Evolutionary conservation across 495 filamentous ascomycete species (phyloP).

Genomic region (Letharia columbiana): DNA sequence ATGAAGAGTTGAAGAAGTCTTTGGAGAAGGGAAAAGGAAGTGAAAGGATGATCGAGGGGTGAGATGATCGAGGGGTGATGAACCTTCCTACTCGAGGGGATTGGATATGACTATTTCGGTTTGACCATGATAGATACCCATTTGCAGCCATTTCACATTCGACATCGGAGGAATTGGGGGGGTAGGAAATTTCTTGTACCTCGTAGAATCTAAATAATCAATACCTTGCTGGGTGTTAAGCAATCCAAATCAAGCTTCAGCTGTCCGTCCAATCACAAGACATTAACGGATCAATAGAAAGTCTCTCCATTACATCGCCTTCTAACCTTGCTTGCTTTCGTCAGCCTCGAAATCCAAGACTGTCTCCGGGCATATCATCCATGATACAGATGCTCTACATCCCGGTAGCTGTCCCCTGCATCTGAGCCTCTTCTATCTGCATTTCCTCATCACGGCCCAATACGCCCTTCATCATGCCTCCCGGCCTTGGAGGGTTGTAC

Average conservation of each 20-base stretch:
- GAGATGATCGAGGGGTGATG: conserved; percentile 17
- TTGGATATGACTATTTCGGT: background rate
- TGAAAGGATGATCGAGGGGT: conserved; percentile 19
- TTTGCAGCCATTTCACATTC: conserved; percentile 3
- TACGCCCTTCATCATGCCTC: conserved; percentile 16
- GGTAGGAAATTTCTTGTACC: background rate
- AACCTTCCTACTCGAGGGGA: background rate
- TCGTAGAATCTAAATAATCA: background rate
- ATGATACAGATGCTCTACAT: conserved; percentile 4
- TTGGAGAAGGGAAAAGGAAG: conserved; percentile 30
- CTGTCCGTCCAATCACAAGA: background rate
- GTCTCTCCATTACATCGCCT: background rate
- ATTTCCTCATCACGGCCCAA: conserved; percentile 20
- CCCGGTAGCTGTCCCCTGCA: conserved; percentile 7
- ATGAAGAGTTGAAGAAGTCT: conserved; percentile 44
- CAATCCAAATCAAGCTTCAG: background rate
- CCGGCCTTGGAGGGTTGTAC: conserved; percentile 29
- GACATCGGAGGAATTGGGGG: background rate
- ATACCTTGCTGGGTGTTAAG: background rate
- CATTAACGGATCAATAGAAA: background rate
- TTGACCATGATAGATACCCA: conserved; percentile 2
- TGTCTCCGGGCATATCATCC: background rate
- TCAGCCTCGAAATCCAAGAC: background rate
- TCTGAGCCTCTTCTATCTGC: conserved; percentile 19
- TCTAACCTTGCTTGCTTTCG: background rate